Conservation (phyloP, 2,329 filamentous ascomycete species). For the Aspergillus versicolor region DNA sequence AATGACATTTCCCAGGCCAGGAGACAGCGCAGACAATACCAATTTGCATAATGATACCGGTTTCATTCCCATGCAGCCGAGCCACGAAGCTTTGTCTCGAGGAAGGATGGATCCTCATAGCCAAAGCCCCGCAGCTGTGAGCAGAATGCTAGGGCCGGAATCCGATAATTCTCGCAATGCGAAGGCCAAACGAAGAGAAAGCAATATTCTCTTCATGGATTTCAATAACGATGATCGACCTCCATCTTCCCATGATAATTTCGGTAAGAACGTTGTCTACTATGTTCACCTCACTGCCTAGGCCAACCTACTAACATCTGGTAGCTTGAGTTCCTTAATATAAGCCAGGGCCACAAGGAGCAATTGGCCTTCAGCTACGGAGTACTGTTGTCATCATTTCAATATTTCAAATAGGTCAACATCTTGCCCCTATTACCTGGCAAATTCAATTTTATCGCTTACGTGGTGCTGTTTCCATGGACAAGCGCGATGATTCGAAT, state of each 20-base stretch:
- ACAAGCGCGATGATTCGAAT: constrained; percentile 27
- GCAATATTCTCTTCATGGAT: constrained; percentile 49
- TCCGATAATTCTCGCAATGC: constrained; percentile 34
- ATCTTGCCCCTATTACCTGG: background rate
- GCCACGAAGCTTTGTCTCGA: constrained; percentile 43
- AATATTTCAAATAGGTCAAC: background rate
- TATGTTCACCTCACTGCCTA: background rate
- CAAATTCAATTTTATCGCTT: background rate
- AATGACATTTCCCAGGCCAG: constrained; percentile 46
- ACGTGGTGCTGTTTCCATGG: constrained; percentile 17
- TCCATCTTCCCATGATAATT: constrained; percentile 22
- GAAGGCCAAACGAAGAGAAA: constrained; percentile 50
- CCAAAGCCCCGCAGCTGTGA: constrained; percentile 31
- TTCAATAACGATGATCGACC: constrained; percentile 30
- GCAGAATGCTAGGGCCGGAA: constrained; percentile 42
- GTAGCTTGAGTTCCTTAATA: background rate
- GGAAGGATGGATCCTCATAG: constrained; percentile 28
- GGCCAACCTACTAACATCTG: background rate
- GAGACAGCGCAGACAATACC: constrained; percentile 25
- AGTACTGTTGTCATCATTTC: background rate
- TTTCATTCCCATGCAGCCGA: constrained; percentile 52
- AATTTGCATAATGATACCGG: constrained; percentile 47
- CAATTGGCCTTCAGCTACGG: background rate
- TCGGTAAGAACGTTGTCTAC: constrained; percentile 16
- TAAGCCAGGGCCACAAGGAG: background rate